These are phyloP conservation scores for Paecilomyces variotii DNA, from an alignment of 2,329 filamentous ascomycete genomes.

Conservation along the genomic window DNA sequence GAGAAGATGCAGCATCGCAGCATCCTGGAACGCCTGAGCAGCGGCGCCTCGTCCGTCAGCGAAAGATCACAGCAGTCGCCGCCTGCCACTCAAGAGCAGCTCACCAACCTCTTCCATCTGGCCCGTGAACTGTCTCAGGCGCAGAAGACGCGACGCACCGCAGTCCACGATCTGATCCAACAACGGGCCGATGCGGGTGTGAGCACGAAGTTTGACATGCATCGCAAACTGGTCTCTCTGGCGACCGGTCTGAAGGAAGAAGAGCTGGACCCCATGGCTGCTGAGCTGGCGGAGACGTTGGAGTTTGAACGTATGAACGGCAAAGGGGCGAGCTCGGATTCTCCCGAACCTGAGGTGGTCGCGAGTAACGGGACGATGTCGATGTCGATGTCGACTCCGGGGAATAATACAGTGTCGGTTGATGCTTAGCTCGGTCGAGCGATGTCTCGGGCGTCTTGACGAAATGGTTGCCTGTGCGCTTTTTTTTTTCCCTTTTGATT, in stretches of 20 bases:
- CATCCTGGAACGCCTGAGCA: slow-evolving; percentile 24
- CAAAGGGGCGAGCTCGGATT: slow-evolving; percentile 19
- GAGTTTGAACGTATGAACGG: slow-evolving; percentile 36
- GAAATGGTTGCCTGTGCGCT: neutral
- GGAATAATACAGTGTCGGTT: slow-evolving; percentile 21
- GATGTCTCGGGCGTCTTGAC: no score
- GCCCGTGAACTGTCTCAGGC: slow-evolving; percentile 23
- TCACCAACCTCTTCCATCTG: slow-evolving; percentile 22
- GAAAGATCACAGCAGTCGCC: slow-evolving; percentile 8
- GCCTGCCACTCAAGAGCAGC: slow-evolving; percentile 20
- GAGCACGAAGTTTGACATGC: slow-evolving; percentile 39
- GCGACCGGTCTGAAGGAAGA: slow-evolving; percentile 41
- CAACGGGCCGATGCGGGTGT: slow-evolving; percentile 39
- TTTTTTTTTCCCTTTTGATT: neutral
- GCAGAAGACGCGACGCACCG: slow-evolving; percentile 26
- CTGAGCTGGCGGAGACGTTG: slow-evolving; percentile 37
- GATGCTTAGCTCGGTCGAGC: slow-evolving; percentile 15
- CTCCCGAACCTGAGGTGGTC: slow-evolving; percentile 21
- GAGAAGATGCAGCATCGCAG: slow-evolving; percentile 35
- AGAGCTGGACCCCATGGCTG: slow-evolving; percentile 40
- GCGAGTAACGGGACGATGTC: slow-evolving; percentile 16
- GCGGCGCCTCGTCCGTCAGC: slow-evolving; percentile 8
- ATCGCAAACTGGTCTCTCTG: slow-evolving; percentile 39
- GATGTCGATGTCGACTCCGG: slow-evolving; percentile 17
- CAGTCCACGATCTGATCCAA: slow-evolving; percentile 34